Percentiles rank a stretch among this genome's conserved stretches.
Conservation (phyloP, 257 asterid genomes). For the Capsicum rhomboideum region DNA sequence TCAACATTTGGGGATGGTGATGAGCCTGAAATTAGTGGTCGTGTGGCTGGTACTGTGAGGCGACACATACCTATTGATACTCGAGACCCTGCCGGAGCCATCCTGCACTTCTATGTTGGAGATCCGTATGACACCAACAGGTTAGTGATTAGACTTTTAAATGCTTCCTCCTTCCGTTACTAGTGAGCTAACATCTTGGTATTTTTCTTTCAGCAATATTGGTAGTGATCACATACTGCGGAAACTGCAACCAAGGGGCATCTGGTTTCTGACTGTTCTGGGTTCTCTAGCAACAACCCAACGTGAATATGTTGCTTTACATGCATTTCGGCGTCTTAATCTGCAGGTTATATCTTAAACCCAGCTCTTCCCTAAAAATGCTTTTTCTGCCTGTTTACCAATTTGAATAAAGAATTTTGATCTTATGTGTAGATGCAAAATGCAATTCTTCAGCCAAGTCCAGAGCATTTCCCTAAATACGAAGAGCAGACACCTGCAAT, state of each 20-base stretch:
- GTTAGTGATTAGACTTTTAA: conserved; percentile 21
- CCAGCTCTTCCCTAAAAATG: neutral
- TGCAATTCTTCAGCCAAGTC: conserved; percentile 96
- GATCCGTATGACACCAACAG: conserved; percentile 76
- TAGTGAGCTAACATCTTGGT: neutral
- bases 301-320: conserved; percentile 86
- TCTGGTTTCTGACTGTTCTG: conserved; percentile 81
- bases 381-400: conserved; percentile 1
- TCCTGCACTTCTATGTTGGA: conserved; percentile 86
- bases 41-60: conserved; percentile 96
- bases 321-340: conserved; percentile 95
- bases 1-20: conserved; percentile 60
- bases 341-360: conserved; percentile 47
- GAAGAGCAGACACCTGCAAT: conserved; percentile 96
- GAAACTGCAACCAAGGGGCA: conserved; percentile 82
- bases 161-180: neutral
- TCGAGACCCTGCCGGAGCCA: conserved; percentile 84
- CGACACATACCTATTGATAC: conserved; percentile 84
- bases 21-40: conserved; percentile 66
- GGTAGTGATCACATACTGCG: conserved; percentile 77
- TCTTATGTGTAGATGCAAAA: conserved; percentile 75
- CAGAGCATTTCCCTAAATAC: conserved; percentile 91
- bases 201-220: conserved; percentile 41
- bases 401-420: neutral
- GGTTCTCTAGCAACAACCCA: conserved; percentile 97